These are phyloP conservation scores for Malus hybrid DNA, from an alignment of 331 rosid species.

Conservation along the genomic window DNA sequence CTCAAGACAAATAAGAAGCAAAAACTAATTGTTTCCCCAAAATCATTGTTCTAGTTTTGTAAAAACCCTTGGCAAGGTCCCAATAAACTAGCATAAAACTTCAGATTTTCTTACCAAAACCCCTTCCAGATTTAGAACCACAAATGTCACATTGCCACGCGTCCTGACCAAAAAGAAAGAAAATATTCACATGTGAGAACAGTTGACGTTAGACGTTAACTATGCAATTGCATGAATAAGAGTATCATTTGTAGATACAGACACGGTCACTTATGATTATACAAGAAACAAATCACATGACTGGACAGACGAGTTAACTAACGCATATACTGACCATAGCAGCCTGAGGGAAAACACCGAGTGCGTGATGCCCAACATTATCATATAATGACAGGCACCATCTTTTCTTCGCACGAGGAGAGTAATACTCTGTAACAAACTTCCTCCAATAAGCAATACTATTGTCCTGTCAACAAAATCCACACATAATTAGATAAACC, in stretches of 20 bases:
- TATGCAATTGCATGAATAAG: too few species aligned
- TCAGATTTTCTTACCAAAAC: slow-evolving; percentile 60
- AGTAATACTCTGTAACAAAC: slow-evolving; percentile 90
- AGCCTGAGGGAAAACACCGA: slow-evolving; percentile 93
- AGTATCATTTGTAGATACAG: background rate
- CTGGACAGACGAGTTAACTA: background rate
- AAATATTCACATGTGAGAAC: background rate
- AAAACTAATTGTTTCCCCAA: background rate
- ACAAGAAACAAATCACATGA: background rate
- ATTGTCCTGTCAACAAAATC: slow-evolving; percentile 51
- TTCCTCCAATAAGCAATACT: slow-evolving; percentile 94
- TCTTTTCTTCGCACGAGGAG: slow-evolving; percentile 89
- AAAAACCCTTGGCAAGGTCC: background rate
- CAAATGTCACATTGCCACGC: slow-evolving; percentile 97
- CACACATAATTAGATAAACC: background rate
- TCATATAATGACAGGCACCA: slow-evolving; percentile 89
- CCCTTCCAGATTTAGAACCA: slow-evolving; percentile 89
- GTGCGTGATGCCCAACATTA: slow-evolving; percentile 86
- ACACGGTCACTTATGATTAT: background rate
- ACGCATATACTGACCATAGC: slow-evolving; percentile 49
- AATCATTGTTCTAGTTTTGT: background rate
- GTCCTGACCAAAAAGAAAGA: slow-evolving; percentile 43
- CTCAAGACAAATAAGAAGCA: background rate
- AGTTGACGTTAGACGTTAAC: too few species aligned
- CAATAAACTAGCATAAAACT: too few species aligned